Evolutionary conservation across 306 rosid species (phyloP), one percentile per base, ranked within the genome.

Genomic region (Acacia melanoxylon): DNA sequence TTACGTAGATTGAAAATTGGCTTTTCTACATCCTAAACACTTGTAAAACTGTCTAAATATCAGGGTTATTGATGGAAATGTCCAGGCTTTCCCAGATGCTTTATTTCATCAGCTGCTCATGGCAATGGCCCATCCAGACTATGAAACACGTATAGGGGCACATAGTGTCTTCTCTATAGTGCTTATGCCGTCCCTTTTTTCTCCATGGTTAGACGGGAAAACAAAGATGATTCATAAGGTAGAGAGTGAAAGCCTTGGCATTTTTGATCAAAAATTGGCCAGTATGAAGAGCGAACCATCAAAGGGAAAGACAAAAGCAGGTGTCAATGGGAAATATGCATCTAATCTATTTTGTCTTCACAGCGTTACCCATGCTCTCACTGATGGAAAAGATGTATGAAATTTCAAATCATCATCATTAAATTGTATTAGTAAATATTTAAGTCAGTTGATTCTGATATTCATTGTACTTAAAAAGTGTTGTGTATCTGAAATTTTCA

Each of bases 61-160:
- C 51, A 40, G 67, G 75, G 62, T 78, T 59, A 81, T 62, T 74
- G 79, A 74, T 82, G 76, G 72, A 52, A 70, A 49, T 66, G 78
- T 88, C 40, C 90, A 95, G 99, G 91, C 93, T 82, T 95, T 95
- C 85, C 99, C 99, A 68, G 99, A 95, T 86, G 98, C 94, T 73
- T 87, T 95, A 78, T 92, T 95, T 89, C 99, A 95, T 89, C 99
- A 93, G 72, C 88, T 95, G 94, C 99, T 95, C 82, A 83, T 95
- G 61, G 90, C 92, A 59, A 95, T 95, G 99, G 85, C 92, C 74
- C 97, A 95, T 86, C 92, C 93, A 45, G 99, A 95, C 83, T 86
- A 66, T 72, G 97, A 93, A 85, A 92, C 94, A 82, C 93, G 96
- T 82, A 86, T 93, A 71, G 94, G 97, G 80, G 98, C 98, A 17